phyloP scores from a whole-genome alignment of 768 basidiomycete species.

The Nidula microcarpa region DNA sequence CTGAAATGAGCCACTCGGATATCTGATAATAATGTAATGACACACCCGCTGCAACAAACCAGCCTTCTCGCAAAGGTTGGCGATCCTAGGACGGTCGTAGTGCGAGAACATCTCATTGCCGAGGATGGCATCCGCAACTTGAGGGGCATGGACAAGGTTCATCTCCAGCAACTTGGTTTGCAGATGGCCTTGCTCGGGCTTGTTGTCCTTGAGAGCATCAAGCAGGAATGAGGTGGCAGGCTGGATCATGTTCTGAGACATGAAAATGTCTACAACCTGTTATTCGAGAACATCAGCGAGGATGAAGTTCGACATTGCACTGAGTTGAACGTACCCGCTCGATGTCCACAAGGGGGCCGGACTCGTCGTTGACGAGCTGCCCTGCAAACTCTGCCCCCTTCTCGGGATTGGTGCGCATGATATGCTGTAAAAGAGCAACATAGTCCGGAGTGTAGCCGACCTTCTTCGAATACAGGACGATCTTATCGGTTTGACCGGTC shows the following conservation, averaged over 20 bases:
- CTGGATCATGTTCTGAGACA: slow-evolving; percentile 99
- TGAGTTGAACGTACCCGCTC: slow-evolving; percentile 63
- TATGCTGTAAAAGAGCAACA: slow-evolving; percentile 86
- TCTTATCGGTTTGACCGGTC: slow-evolving; percentile 98
- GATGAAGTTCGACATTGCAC: neutral
- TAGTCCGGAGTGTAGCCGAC: slow-evolving; percentile 94
- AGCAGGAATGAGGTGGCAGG: slow-evolving; percentile 97
- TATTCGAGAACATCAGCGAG: neutral
- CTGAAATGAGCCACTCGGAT: neutral
- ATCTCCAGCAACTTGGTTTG: slow-evolving; percentile 97
- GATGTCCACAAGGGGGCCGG: slow-evolving; percentile 87
- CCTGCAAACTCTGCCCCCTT: slow-evolving; percentile 98
- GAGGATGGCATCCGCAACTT: slow-evolving; percentile 98
- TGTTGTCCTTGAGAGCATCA: slow-evolving; percentile 97
- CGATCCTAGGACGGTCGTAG: slow-evolving; percentile 94
- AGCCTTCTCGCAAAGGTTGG: slow-evolving; percentile 98
- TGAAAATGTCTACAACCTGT: slow-evolving; percentile 96
- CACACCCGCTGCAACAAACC: slow-evolving; percentile 88
- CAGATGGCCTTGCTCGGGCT: slow-evolving; percentile 91
- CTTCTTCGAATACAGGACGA: slow-evolving; percentile 95
- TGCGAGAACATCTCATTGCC: slow-evolving; percentile 98
- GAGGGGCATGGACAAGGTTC: slow-evolving; percentile 96
- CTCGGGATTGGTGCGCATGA: slow-evolving; percentile 95
- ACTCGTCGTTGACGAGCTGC: slow-evolving; percentile 90
- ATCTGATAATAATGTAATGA: slow-evolving; percentile 1